Base-by-base conservation (phyloP, 306 rosid species). In the Cucurbita moschata region DNA sequence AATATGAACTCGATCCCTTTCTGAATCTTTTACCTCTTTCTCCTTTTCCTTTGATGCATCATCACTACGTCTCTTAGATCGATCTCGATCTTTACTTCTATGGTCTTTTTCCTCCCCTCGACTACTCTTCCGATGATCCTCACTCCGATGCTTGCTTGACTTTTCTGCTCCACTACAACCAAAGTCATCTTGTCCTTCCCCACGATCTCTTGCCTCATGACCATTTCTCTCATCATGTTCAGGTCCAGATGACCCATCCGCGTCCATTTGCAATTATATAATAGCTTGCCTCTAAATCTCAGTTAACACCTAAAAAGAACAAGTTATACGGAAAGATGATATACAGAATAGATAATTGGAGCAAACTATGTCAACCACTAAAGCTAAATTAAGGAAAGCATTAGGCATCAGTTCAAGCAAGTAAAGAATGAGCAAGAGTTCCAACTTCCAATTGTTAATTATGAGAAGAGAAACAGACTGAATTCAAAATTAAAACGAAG, bases 121-220 rank as follows among this genome's bases (percentile, higher is more conserved):
- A 76, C 83, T 74, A 61, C 89, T 79, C 87, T 85, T 90, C 82
- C 87, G 88, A 89, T 88, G 80, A 71, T 87, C 97, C 87, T 88
- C 88, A 72, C 86, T 83, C 72, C 87, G 85, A 74, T 84, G 92
- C 76, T 83, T 86, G 78, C 84, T 82, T 14, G 85, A 83, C 70
- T 75, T 89, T 30, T 83, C 96, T 15, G 62, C 50, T 59, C 85
- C 91, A 47, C 71, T 61, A 72, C 43, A 77, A 23, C 84, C 86
- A 37, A 76, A 79, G 79, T 80, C 89, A 77, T 85, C 89, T 42
- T 55, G 19, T 30, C 57, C 79, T 14, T 75, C 77, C 46, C 66
- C 80, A 54, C 39, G 51, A 10, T 46, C 51, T 46, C 14, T 46
- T 46, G 4, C 51, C 14, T 46, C 50, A 37, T 68, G 80, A 51